phyloP scores from a whole-genome alignment of 2,329 filamentous ascomycete species.

The Cladosporium phlei region DNA sequence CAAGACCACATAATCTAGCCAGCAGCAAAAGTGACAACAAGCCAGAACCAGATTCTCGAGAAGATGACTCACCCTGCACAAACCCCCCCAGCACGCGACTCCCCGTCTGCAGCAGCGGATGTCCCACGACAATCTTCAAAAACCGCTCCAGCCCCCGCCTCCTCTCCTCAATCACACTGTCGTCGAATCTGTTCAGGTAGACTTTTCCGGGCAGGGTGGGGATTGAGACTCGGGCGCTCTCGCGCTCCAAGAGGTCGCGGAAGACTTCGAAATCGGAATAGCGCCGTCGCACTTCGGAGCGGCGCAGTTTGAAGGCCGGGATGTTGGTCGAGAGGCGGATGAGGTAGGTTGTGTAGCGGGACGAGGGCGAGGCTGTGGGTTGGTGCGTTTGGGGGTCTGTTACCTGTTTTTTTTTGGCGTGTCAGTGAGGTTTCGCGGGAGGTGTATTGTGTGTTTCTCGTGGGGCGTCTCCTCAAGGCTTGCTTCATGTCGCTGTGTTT shows the following conservation, averaged over 20 bases:
- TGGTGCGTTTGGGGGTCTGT: conserved; percentile 91
- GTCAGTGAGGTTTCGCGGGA: conserved; percentile 19
- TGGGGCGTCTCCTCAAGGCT: too few species aligned
- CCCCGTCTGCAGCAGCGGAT: conserved; percentile 92
- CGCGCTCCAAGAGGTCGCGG: conserved; percentile 93
- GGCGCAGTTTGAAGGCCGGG: conserved; percentile 91
- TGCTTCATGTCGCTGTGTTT: too few species aligned
- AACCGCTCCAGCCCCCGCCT: conserved; percentile 4
- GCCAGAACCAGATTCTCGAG: too few species aligned
- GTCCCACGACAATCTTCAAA: conserved; percentile 57
- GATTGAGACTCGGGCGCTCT: conserved; percentile 90
- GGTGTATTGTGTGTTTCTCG: background rate
- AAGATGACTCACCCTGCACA: conserved; percentile 70
- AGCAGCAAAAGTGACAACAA: background rate
- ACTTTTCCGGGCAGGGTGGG: conserved; percentile 95
- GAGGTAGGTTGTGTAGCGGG: conserved; percentile 94
- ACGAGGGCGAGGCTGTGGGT: conserved; percentile 55
- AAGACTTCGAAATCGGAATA: conserved; percentile 99
- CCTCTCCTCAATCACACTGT: conserved; percentile 65
- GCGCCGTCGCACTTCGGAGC: conserved; percentile 77
- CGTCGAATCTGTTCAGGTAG: conserved; percentile 95
- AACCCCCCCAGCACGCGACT: conserved; percentile 95
- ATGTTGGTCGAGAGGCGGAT: conserved; percentile 98
- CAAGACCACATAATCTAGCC: background rate
- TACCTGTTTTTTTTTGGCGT: conserved; percentile 55